Conservation (phyloP, 2,329 filamentous ascomycete genomes). For the Neonectria coccinea region DNA sequence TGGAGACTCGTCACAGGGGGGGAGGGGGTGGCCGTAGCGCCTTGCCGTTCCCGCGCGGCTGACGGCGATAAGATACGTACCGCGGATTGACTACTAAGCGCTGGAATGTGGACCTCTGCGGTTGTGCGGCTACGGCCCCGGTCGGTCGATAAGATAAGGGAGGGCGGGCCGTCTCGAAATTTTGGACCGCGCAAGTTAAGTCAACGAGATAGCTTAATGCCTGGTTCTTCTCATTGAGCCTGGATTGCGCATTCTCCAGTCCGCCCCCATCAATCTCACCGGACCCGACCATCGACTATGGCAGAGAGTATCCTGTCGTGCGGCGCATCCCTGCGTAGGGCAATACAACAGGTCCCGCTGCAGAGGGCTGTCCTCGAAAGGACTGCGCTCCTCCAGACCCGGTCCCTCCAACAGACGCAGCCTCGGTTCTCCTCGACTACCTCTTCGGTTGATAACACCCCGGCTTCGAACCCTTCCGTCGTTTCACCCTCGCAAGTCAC, state of each 20-base stretch:
- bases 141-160: slow-evolving; percentile 44
- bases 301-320: slow-evolving; percentile 44
- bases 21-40: slow-evolving; percentile 32
- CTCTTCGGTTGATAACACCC: neutral
- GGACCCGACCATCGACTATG: slow-evolving; percentile 35
- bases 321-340: slow-evolving; percentile 45
- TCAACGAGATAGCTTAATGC: neutral
- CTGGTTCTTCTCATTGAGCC: neutral
- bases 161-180: slow-evolving; percentile 25
- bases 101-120: neutral
- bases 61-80: neutral
- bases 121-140: neutral
- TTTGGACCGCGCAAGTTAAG: slow-evolving; percentile 9
- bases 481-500: slow-evolving; percentile 12
- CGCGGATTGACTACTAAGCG: neutral
- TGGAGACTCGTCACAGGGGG: slow-evolving; percentile 22
- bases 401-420: slow-evolving; percentile 23
- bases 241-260: neutral
- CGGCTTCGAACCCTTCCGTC: neutral
- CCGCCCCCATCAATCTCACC: neutral
- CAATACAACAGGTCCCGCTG: slow-evolving; percentile 34
- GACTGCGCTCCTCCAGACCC: slow-evolving; percentile 22
- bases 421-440: slow-evolving; percentile 32
- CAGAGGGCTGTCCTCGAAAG: slow-evolving; percentile 23
- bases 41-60: slow-evolving; percentile 26